Evolutionary conservation across 306 rosid species (phyloP), one percentile per base, ranked within the genome.

Genomic region (Purshia tridentata): DNA sequence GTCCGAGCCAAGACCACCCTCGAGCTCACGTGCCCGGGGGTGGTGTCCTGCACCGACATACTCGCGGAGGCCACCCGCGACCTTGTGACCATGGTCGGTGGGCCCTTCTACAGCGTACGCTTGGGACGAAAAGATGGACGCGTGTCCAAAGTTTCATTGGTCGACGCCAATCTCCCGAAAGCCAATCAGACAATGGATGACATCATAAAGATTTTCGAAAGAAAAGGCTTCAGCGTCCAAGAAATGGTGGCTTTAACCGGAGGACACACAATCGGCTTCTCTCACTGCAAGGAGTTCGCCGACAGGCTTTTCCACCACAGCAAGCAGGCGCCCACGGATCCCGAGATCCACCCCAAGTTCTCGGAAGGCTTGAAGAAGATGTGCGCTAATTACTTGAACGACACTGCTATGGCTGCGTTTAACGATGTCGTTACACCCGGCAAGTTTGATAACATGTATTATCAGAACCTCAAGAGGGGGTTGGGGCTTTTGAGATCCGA

Each of bases 181-280:
- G 6, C 73, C 5, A 71, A 74, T 65, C 80, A 78, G 50, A 49
- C 86, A 20, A 6, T 84, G 62, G 81, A 81, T 67, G 23, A 53
- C 1, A 29, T 84, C 6, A 84, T 86, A 65, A 68, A 81, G 7
- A 29, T 76, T 37, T 86, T 79, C 61, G 67, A 53, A 0, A 10
- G 18, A 10, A 86, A 72, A 66, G 88, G 86, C 6, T 84, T 86
- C 69, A 70, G 79, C 18, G 22, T 81, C 40, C 55, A 76, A 67
- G 86, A 86, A 74, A 73, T 81, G 83, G 90, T 86, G 5, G 90
- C 90, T 8, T 65, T 86, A 7, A 65, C 56, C 15, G 90, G 90
- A 6, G 83, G 75, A 49, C 88, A 84, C 74, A 86, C 88, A 14
- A 81, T 86, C 42, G 90, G 90, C 5, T 84, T 79, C 79, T 76